These are phyloP conservation scores for Tanacetum coccineum DNA, from an alignment of 129 eudicot species.

Conservation along the genomic window DNA sequence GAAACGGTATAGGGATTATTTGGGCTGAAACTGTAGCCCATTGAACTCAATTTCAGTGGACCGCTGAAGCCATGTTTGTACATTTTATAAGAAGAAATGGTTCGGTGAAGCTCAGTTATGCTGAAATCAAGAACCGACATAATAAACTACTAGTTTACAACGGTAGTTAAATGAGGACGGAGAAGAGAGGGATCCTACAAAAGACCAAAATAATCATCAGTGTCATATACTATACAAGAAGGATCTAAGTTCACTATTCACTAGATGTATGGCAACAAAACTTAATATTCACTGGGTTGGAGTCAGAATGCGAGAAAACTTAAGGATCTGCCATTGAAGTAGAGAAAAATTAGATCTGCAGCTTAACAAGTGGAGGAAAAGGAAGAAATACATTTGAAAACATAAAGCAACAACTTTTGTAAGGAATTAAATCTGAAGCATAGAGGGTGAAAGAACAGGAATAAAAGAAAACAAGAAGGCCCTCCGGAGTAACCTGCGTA, in stretches of 20 bases:
- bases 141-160: neutral
- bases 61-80: neutral
- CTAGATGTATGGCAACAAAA: neutral
- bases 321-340: neutral
- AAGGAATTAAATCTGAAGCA: neutral
- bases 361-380: neutral
- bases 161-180: neutral
- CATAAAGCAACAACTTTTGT: neutral
- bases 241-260: neutral
- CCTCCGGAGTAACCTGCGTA: no score
- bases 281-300: neutral
- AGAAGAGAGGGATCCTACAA: neutral
- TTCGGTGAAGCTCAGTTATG: neutral
- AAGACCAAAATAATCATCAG: neutral
- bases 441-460: neutral
- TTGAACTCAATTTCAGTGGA: neutral
- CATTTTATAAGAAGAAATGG: neutral
- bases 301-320: neutral
- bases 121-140: neutral
- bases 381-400: neutral
- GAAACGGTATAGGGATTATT: neutral
- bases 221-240: neutral
- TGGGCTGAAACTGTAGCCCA: neutral
- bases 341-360: neutral
- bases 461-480: neutral